Conservation (phyloP, 495 filamentous ascomycete species). For the Barbatosphaeria neglecta region DNA sequence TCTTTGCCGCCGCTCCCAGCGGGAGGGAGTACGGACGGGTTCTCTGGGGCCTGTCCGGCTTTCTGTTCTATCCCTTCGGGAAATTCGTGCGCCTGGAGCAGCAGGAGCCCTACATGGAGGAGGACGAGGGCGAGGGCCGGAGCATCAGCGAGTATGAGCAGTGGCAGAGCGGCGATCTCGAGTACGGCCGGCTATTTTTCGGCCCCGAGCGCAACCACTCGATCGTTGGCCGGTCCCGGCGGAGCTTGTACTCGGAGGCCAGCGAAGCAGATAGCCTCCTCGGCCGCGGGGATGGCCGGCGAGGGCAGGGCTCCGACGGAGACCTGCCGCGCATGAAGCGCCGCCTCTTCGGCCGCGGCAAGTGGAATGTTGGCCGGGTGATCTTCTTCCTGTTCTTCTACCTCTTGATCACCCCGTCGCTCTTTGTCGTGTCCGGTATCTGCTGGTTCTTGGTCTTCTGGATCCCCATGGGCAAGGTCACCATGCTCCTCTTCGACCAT, state of each 20-base stretch:
- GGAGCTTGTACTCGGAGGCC: conserved; percentile 71
- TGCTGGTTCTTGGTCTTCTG: conserved; percentile 97
- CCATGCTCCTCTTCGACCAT: conserved; percentile 79
- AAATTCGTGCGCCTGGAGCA: conserved; percentile 87
- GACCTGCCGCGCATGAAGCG: conserved; percentile 56
- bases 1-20: conserved; percentile 67
- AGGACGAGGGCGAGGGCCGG: conserved; percentile 97
- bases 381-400: conserved; percentile 98
- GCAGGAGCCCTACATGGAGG: conserved; percentile 88
- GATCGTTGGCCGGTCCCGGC: conserved; percentile 76
- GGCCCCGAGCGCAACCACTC: conserved; percentile 70
- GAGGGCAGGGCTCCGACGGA: conserved; percentile 24
- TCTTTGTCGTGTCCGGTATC: conserved; percentile 72
- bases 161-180: conserved; percentile 95
- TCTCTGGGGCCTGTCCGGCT: conserved; percentile 71
- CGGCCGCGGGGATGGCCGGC: conserved; percentile 39
- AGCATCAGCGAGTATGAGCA: conserved; percentile 99
- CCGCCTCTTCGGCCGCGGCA: conserved; percentile 82
- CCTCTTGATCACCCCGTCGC: conserved; percentile 77
- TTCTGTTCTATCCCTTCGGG: conserved; percentile 92
- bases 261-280: conserved; percentile 86
- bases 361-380: conserved; percentile 89
- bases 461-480: conserved; percentile 97
- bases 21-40: conserved; percentile 79
- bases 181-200: conserved; percentile 92